Evolutionary conservation across 2,329 filamentous ascomycete species (phyloP).

Genomic region (Cryphonectria carpinicola): DNA sequence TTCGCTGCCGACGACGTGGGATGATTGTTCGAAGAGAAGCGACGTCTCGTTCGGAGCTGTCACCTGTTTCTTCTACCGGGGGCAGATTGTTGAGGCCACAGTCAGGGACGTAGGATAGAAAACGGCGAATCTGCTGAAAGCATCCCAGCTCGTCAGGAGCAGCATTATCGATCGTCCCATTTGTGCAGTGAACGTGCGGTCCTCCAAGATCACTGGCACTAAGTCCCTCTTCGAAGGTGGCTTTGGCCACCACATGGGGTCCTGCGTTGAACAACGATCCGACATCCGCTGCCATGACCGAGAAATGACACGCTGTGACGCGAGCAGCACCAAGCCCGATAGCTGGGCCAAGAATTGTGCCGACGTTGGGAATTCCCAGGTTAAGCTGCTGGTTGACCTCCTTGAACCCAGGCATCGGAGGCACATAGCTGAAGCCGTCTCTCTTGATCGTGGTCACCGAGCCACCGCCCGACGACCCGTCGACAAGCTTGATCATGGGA

Average conservation of each 20-base stretch:
- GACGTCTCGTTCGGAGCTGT: constrained; percentile 54
- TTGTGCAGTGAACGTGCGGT: constrained; percentile 64
- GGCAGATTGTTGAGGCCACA: constrained; percentile 57
- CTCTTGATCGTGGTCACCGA: constrained; percentile 62
- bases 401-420: constrained; percentile 57
- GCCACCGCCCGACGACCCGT: constrained; percentile 66
- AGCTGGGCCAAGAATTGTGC: constrained; percentile 65
- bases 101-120: constrained; percentile 62
- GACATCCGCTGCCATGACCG: constrained; percentile 67
- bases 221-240: constrained; percentile 67
- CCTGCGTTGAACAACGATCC: constrained; percentile 67
- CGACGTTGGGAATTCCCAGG: constrained; percentile 65
- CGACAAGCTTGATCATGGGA: constrained; percentile 66
- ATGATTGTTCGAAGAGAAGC: constrained; percentile 58
- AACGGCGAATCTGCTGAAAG: constrained; percentile 62
- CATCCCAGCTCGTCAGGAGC: constrained; percentile 63
- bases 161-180: constrained; percentile 69
- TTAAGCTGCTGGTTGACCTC: constrained; percentile 62
- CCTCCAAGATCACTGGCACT: constrained; percentile 63
- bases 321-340: constrained; percentile 66
- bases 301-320: constrained; percentile 66
- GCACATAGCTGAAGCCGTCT: constrained; percentile 62
- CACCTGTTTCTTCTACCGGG: constrained; percentile 49
- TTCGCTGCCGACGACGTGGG: constrained; percentile 59
- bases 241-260: constrained; percentile 63